Evolutionary conservation across 805 yeast species (phyloP).

Genomic region (Teunomyces cretensis): DNA sequence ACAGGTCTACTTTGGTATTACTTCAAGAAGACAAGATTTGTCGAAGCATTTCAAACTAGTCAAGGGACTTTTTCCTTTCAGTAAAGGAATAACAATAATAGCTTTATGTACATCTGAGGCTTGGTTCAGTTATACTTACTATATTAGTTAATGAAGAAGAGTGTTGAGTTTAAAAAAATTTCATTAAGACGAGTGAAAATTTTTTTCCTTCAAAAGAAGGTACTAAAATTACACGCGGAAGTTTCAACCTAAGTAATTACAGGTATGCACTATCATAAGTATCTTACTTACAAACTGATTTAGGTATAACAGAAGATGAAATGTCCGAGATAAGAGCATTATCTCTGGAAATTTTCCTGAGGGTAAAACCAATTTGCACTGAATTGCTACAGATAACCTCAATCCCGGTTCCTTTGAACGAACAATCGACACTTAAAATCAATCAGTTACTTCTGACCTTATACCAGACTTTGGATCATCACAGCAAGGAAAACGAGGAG

Average conservation of each 20-base stretch:
- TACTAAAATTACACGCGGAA: background rate
- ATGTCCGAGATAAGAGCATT: conserved; percentile 2
- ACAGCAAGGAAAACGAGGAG: conserved; percentile 5
- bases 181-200: background rate
- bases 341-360: conserved; percentile 21
- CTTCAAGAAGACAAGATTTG: conserved; percentile 8
- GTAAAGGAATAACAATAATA: background rate
- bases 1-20: conserved; percentile 2
- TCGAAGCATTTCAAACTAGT: background rate
- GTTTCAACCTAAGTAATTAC: background rate
- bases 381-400: conserved; percentile 12
- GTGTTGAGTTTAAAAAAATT: background rate
- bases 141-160: background rate
- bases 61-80: background rate
- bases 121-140: conserved; percentile 2
- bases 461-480: conserved; percentile 13
- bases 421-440: background rate
- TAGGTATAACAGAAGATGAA: background rate
- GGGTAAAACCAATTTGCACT: conserved; percentile 32
- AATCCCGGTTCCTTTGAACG: background rate
- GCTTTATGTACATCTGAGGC: conserved; percentile 2
- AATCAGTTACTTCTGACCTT: background rate
- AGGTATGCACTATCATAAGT: background rate
- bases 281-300: background rate
- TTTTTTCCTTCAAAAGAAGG: background rate